These are phyloP conservation scores for Brasilioporus rufonigricans DNA, from an alignment of 768 basidiomycete species.

Conservation along the genomic window DNA sequence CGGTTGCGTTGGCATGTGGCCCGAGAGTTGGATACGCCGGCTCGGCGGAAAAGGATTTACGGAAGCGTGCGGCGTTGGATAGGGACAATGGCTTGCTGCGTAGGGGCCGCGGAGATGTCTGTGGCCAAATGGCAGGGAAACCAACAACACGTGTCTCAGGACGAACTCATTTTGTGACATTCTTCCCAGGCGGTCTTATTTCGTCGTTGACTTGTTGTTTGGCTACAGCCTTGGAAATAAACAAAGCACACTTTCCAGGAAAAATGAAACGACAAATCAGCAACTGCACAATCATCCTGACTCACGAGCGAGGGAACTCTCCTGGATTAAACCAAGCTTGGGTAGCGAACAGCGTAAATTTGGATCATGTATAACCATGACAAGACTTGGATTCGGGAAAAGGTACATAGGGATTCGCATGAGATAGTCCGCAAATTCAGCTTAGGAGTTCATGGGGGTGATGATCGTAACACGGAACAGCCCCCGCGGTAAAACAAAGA, in stretches of 20 bases:
- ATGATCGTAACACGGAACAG: conserved; percentile 17
- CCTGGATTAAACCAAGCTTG: not conserved
- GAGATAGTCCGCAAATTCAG: conserved; percentile 28
- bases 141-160: not conserved
- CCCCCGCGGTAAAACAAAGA: conserved; percentile 19
- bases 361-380: conserved; percentile 9
- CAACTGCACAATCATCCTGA: conserved; percentile 7
- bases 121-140: not conserved
- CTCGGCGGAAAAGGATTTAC: not conserved
- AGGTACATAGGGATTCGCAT: conserved; percentile 27
- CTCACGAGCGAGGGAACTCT: conserved; percentile 13
- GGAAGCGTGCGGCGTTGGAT: not conserved
- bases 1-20: not conserved
- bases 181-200: not conserved
- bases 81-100: no score
- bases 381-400: conserved; percentile 10
- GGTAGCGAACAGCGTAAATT: conserved; percentile 5
- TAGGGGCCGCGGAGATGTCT: not conserved
- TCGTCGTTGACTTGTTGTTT: conserved; percentile 3
- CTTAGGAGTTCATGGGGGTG: conserved; percentile 2
- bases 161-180: not conserved
- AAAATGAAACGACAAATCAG: conserved; percentile 2
- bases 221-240: conserved; percentile 16
- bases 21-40: no score
- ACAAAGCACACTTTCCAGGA: conserved; percentile 4